These are phyloP conservation scores for Aspergillus melleus DNA, from an alignment of 2,329 filamentous ascomycete genomes.

Conservation along the genomic window DNA sequence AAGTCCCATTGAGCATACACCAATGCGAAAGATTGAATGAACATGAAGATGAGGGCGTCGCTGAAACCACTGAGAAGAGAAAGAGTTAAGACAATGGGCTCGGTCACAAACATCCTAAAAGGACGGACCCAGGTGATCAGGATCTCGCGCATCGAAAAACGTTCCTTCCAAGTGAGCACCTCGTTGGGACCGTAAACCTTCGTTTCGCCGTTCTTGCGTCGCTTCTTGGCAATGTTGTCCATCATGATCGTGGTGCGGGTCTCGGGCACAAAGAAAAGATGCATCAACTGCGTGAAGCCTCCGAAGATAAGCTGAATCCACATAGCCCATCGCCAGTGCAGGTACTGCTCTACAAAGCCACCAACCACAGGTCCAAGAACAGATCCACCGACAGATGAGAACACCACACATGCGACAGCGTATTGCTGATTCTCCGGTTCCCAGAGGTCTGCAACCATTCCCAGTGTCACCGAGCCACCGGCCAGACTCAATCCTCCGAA, in stretches of 20 bases:
- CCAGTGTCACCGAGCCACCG: constrained; percentile 70
- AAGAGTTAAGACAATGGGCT: constrained; percentile 69
- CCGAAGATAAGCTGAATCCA: constrained; percentile 62
- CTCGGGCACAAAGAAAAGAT: constrained; percentile 55
- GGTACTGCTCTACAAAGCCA: constrained; percentile 51
- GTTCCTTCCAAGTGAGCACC: constrained; percentile 32
- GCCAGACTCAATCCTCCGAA: constrained; percentile 70
- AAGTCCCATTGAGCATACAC: constrained; percentile 64
- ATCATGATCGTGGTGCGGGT: constrained; percentile 58
- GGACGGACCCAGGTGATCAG: constrained; percentile 58
- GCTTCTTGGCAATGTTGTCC: constrained; percentile 56
- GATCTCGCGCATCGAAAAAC: constrained; percentile 46
- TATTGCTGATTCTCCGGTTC: constrained; percentile 70
- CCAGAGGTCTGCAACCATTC: constrained; percentile 74
- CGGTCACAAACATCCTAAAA: constrained; percentile 69
- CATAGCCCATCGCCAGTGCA: constrained; percentile 58
- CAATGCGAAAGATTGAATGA: constrained; percentile 57
- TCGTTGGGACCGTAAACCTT: constrained; percentile 67
- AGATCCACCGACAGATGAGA: constrained; percentile 75
- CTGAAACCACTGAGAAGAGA: constrained; percentile 70
- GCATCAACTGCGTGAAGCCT: constrained; percentile 51
- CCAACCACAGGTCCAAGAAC: constrained; percentile 59
- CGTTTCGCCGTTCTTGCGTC: constrained; percentile 49
- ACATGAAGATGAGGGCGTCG: constrained; percentile 69
- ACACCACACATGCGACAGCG: constrained; percentile 72